A percentile compares a stretch with the other conserved stretches of the same genome.
Conservation (phyloP, 371 early-diverging fungal species). For the Mucor racemosus region DNA sequence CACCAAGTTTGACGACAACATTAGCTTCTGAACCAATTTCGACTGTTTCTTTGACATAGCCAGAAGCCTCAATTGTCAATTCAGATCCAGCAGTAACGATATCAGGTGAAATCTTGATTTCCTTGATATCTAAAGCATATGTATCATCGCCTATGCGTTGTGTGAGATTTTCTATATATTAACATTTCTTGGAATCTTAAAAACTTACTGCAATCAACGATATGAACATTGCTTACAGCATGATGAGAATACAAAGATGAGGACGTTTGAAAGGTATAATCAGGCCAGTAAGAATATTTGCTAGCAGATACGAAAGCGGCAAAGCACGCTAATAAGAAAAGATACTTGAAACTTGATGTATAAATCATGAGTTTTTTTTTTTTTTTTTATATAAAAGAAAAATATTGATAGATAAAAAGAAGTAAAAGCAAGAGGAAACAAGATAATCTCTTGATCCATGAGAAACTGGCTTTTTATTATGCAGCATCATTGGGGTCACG, state of each 20-base stretch:
- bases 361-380: neutral
- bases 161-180: no score
- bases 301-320: neutral
- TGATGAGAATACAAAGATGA: neutral
- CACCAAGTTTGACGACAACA: slow-evolving; percentile 25
- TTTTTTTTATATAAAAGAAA: no score
- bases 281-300: slow-evolving; percentile 7
- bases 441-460: neutral
- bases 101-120: slow-evolving; percentile 15
- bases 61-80: slow-evolving; percentile 19
- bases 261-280: neutral
- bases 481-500: neutral
- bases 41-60: slow-evolving; percentile 7
- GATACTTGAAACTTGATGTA: neutral
- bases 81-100: slow-evolving; percentile 21
- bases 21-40: slow-evolving; percentile 12
- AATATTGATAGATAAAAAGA: no score
- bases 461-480: slow-evolving; percentile 5
- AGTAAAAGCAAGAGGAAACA: neutral
- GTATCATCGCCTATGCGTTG: neutral
- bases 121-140: slow-evolving; percentile 6
- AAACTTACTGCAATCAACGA: slow-evolving; percentile 14
- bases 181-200: neutral
- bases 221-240: slow-evolving; percentile 7
- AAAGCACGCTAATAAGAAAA: neutral